Evolutionary conservation across 306 rosid species (phyloP), one percentile per base, ranked within the genome.

Genomic region (Sphenostylis stenocarpa): DNA sequence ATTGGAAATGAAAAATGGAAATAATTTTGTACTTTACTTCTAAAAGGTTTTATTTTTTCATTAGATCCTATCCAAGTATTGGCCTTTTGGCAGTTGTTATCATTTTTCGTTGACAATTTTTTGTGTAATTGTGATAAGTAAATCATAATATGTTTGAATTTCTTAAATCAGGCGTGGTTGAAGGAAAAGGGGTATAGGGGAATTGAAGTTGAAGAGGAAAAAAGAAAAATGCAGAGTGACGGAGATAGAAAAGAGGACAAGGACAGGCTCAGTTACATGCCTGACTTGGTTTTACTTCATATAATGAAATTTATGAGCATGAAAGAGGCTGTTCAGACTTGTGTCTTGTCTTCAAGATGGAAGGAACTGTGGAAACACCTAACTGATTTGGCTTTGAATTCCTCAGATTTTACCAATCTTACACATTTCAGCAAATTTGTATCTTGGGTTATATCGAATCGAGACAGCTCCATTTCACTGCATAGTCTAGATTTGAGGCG

Each of bases 261-360:
- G 26, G 81, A 75, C 28, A 60, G 73, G 38, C 77, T 68, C 2
- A 81, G 77, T 75, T 73, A 60, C 3, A 67, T 81, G 17, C 84
- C 77, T 28, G 72, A 75, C 48, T 38, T 17, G 38, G 36, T 81
- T 60, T 64, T 81, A 52, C 77, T 75, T 0, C 73, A 69, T 69
- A 51, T 81, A 6, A 26, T 81, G 84, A 29, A 69, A 24, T 60
- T 75, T 29, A 60, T 81, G 67, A 29, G 23, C 80, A 49, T 63
- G 33, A 75, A 81, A 67, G 1, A 60, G 5, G 81, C 70, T 81
- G 72, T 81, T 31, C 66, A 75, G 14, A 75, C 67, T 58, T 67
- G 72, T 51, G 57, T 75, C 12, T 60, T 81, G 41, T 48, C 81
- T 23, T 19, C 3, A 1, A 48, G 81, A 52, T 72, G 77, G 80